Evolutionary conservation across 208 protist species (phyloP).

Genomic region (Leishmania arabica): DNA sequence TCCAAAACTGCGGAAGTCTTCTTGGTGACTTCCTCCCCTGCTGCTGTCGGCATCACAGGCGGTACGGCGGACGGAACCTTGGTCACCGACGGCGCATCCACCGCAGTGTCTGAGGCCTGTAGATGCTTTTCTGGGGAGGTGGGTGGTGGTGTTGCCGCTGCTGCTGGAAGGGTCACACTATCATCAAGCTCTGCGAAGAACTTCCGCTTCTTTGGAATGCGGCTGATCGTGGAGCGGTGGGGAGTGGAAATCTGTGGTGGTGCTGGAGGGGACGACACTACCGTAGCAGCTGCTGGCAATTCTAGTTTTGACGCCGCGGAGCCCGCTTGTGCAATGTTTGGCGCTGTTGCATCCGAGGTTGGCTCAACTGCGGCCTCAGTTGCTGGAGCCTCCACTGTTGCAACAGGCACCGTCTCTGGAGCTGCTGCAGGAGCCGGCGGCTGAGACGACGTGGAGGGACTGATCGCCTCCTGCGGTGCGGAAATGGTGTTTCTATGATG

Average conservation of each 20-base stretch:
- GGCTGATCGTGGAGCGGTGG: conserved; percentile 25
- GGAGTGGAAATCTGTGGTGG: not conserved
- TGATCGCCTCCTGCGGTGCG: not conserved
- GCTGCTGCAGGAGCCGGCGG: not conserved
- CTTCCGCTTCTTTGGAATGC: conserved; percentile 22
- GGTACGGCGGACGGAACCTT: not conserved
- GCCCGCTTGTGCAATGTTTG: not conserved
- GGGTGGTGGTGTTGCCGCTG: not conserved
- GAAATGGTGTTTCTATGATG: not conserved
- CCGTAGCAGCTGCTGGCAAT: not conserved
- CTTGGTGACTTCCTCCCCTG: not conserved
- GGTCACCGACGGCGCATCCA: not conserved
- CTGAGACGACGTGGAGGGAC: not conserved
- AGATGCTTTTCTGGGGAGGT: not conserved
- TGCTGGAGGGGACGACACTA: conserved; percentile 1
- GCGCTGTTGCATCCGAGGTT: not conserved
- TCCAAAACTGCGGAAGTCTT: not conserved
- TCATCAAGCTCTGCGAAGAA: conserved; percentile 22
- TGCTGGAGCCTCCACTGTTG: not conserved
- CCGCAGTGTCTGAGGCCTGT: not conserved
- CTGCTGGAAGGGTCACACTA: not conserved
- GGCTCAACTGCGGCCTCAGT: not conserved
- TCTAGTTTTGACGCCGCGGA: not conserved
- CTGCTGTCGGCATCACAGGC: not conserved
- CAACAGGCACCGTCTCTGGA: not conserved